Evolutionary conservation across 495 filamentous ascomycete genomes (phyloP).

Genomic region (Aspergillus incahuasiensis): DNA sequence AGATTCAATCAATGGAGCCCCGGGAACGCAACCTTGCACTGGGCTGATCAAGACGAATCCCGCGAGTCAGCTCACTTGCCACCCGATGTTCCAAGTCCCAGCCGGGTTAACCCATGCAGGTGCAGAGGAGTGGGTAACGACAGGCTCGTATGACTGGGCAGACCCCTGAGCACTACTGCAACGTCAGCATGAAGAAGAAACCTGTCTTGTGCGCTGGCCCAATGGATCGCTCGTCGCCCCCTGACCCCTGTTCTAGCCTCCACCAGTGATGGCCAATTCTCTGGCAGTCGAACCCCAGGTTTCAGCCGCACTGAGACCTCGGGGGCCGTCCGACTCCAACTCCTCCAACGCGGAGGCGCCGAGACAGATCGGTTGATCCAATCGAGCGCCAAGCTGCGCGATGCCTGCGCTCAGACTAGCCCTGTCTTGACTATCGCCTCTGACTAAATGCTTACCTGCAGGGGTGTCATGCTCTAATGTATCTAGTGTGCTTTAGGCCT

Average conservation of each 20-base stretch:
- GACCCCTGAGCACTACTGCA: neutral
- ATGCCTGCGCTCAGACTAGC: neutral
- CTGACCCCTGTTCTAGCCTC: neutral
- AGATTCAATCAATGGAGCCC: too few relatives aligned
- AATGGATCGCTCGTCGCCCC: neutral
- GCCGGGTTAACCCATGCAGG: too few relatives aligned
- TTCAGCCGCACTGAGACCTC: neutral
- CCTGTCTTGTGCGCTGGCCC: neutral
- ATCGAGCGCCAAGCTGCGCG: neutral
- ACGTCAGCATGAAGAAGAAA: neutral
- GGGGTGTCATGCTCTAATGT: neutral
- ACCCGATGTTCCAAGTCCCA: too few relatives aligned
- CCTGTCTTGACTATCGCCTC: neutral
- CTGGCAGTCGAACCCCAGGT: neutral
- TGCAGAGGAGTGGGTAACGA: too few relatives aligned
- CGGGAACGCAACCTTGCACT: too few relatives aligned
- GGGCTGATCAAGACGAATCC: too few relatives aligned
- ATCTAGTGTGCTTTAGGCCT: too few relatives aligned
- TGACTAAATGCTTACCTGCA: constrained; percentile 1
- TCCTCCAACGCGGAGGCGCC: too few relatives aligned
- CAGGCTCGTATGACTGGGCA: too few relatives aligned
- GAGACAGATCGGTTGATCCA: too few relatives aligned
- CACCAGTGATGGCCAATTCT: neutral
- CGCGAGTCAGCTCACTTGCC: too few relatives aligned
- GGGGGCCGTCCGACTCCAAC: neutral